Percentiles rank a stretch among this genome's conserved stretches.
These are phyloP conservation scores for Monosporascus ibericus DNA, from an alignment of 2,329 filamentous ascomycete genomes.

Conservation along the genomic window DNA sequence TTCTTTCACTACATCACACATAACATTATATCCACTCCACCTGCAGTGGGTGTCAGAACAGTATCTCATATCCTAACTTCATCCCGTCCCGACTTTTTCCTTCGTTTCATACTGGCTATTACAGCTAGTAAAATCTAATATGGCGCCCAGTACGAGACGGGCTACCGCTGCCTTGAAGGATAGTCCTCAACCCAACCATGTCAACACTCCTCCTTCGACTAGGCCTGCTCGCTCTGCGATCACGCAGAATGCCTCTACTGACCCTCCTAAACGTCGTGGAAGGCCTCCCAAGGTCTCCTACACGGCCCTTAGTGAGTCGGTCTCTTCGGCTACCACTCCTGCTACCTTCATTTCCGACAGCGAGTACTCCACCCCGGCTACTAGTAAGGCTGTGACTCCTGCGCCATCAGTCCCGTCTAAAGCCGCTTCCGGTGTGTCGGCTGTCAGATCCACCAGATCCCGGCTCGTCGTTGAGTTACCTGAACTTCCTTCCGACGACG, in stretches of 20 bases:
- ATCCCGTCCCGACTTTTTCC: neutral
- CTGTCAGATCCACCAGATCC: slow-evolving; percentile 10
- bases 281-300: slow-evolving; percentile 20
- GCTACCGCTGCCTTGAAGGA: slow-evolving; percentile 6
- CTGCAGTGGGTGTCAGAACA: neutral
- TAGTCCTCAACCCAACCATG: neutral
- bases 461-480: slow-evolving; percentile 29
- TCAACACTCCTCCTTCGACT: neutral
- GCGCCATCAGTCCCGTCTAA: slow-evolving; percentile 20
- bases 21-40: neutral
- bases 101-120: neutral
- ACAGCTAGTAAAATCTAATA: slow-evolving; percentile 3
- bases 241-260: neutral
- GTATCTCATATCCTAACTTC: neutral
- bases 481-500: slow-evolving; percentile 34
- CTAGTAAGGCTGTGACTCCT: slow-evolving; percentile 36
- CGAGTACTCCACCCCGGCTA: slow-evolving; percentile 37
- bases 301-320: slow-evolving; percentile 21
- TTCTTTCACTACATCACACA: neutral
- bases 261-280: slow-evolving; percentile 20
- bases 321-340: slow-evolving; percentile 30
- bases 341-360: slow-evolving; percentile 23
- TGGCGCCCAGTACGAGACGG: slow-evolving; percentile 19
- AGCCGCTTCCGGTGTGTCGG: slow-evolving; percentile 3
- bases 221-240: neutral